A percentile compares a stretch with the other conserved stretches of the same genome.
phyloP scores from a whole-genome alignment of 768 basidiomycete genomes.

The Pleurotus sapidus region DNA sequence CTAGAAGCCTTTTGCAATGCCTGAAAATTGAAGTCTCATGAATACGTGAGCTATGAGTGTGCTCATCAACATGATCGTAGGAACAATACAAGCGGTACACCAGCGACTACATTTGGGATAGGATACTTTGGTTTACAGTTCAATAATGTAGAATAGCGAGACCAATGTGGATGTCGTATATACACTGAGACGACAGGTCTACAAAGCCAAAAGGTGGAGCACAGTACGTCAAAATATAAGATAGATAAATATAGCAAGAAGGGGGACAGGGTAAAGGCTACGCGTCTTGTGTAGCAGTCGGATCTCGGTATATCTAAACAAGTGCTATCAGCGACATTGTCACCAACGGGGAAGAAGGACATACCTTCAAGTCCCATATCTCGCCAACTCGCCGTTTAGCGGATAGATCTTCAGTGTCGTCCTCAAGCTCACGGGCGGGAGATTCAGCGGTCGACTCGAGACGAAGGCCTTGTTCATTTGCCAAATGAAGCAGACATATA shows the following conservation, averaged over 20 bases:
- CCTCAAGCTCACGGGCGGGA: slow-evolving; percentile 34
- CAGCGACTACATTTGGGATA: no score
- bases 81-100: no score
- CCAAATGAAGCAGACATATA: slow-evolving; percentile 94
- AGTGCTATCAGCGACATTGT: background rate
- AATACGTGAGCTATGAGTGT: no score
- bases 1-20: no score
- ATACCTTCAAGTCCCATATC: slow-evolving; percentile 73
- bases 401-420: slow-evolving; percentile 24
- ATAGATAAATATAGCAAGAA: slow-evolving; percentile 4
- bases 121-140: background rate
- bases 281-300: slow-evolving; percentile 36
- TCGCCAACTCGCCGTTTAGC: slow-evolving; percentile 53
- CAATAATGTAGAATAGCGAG: background rate
- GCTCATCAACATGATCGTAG: no score
- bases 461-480: slow-evolving; percentile 93
- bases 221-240: background rate
- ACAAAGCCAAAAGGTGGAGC: background rate
- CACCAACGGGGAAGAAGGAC: background rate
- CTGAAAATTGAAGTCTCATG: no score
- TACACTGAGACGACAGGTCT: background rate
- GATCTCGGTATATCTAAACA: slow-evolving; percentile 46
- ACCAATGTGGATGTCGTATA: no score
- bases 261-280: slow-evolving; percentile 9
- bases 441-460: slow-evolving; percentile 50